Percentiles rank a stretch among this genome's conserved stretches.
phyloP scores from a whole-genome alignment of 2,329 filamentous ascomycete genomes.

The Bimuria novae-zelandiae region DNA sequence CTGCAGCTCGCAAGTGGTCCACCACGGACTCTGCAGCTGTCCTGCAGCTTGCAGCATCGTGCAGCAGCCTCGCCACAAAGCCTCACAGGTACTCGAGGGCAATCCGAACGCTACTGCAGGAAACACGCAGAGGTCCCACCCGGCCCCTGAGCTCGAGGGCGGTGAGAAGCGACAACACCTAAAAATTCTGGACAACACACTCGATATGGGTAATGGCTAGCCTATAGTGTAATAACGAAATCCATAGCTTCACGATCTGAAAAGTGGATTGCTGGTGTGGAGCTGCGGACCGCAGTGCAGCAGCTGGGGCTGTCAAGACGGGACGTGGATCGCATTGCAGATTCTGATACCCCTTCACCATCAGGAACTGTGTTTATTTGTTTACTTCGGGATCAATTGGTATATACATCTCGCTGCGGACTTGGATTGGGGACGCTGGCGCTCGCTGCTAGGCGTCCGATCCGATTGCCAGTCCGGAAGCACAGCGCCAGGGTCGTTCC shows the following conservation, averaged over 20 bases:
- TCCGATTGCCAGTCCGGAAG: too few relatives aligned
- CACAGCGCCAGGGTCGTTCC: too few relatives aligned
- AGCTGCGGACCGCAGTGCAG: conserved; percentile 12
- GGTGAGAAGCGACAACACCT: conserved; percentile 34
- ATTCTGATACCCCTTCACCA: neutral
- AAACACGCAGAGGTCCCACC: conserved; percentile 31
- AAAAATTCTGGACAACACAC: conserved; percentile 29
- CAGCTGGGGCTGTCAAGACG: conserved; percentile 2
- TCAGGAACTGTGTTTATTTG: conserved; percentile 1
- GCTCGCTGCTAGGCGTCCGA: too few relatives aligned
- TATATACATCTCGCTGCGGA: neutral
- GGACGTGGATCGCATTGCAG: neutral
- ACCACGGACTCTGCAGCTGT: conserved; percentile 19
- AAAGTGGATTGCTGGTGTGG: conserved; percentile 27
- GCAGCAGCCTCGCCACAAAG: conserved; percentile 11
- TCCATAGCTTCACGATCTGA: conserved; percentile 13
- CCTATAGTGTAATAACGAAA: conserved; percentile 24
- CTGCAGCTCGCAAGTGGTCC: conserved; percentile 10
- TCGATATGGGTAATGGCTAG: conserved; percentile 17
- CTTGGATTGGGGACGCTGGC: too few relatives aligned
- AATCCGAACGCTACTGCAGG: conserved; percentile 37
- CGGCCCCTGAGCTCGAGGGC: conserved; percentile 31
- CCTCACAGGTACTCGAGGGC: conserved; percentile 23
- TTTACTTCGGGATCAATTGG: neutral
- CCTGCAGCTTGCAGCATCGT: conserved; percentile 33